Base-by-base conservation (phyloP, 2,329 filamentous ascomycete species). In the Fusarium brachygibbosum region DNA sequence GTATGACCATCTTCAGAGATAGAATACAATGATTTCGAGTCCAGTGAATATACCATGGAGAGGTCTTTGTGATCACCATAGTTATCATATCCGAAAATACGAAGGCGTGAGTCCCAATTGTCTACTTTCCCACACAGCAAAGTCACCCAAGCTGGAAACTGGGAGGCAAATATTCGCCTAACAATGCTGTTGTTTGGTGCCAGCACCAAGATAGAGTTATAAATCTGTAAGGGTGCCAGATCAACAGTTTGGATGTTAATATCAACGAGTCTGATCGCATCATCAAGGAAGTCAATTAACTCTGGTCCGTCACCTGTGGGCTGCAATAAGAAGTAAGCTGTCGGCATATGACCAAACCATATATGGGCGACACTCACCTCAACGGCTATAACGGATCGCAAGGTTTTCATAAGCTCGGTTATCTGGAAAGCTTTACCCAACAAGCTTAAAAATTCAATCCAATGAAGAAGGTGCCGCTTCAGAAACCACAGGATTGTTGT, bases 1-100 rank as follows among this genome's bases (percentile, higher is more conserved):
- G 6, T 16, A 7, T 28, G 17, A 4, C n/a, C 16, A 2, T 4
- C 0, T 0, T 0, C 0, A 11, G 19, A 51, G 4, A 31, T 14
- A 7, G 16, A 51, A 7, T 2, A 17, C 0, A 52, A 14, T 5
- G 4, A 4, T 6, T 14, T 13, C 3, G 53, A 56, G 12, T 17
- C 34, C 1, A 23, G 32, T 1, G 32, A 51, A 6, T 38, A 56
- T 9, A n/a, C 7, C 8, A 25, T 21, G 11, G 29, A 28, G 13
- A 5, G 5, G 23, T 25, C 23, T 5, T 2, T 9, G 1, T 6
- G 23, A 5, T 5, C 23, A 25, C 23, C 23, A 6, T 25, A 25
- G 23, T 25, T 25, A 6, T 25, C 23, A 25, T 25, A 25, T 25
- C 23, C 23, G 23, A 25, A 25, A 25, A 6, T 4, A 19, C 3